Evolutionary conservation across 768 basidiomycete genomes (phyloP), one percentile per base, ranked within the genome.

Genomic region (Ramaria rubella): DNA sequence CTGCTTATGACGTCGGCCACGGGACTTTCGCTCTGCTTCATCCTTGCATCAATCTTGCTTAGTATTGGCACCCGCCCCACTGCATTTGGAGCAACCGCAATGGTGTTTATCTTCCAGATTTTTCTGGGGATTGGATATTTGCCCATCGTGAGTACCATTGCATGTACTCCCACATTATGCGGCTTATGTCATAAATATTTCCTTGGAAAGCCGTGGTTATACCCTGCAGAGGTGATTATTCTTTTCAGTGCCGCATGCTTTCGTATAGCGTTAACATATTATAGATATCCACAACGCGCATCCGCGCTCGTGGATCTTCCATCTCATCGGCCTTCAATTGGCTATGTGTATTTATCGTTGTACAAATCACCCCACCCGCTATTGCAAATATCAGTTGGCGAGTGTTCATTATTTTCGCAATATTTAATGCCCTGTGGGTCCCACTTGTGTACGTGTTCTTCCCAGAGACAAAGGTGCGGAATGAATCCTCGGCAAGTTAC

Each of bases 351-450:
- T 74, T 74, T 55, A 68, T 69, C 19, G 71, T 75, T 11, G 73
- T 75, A 2, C 67, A 75, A 60, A 75, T 75, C 65, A 74, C 75
- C 7, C 73, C 72, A 7, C 68, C 67, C 2, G 73, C 74, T 1
- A 75, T 77, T 53, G 70, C 68, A n/a, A 74, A 73, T 63, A 73
- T 77, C 49, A 59, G 61, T 43, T 76, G 75, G 70, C 65, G 70
- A 26, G 73, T 76, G 4, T 78, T 75, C 67, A 72, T 75, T 58
- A 73, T 77, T 31, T 77, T 77, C 58, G 74, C 74, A 9, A 66
- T 74, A 15, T 71, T 75, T 61, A 77, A 76, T 61, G 73, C 74
- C 23, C 68, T 70, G 43, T 76, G 73, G 72, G 70, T 76, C 12
- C 71, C 73, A 3, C 63, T 77, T 19, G 72, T 74, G 23, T 72